Base-by-base conservation (phyloP, 768 basidiomycete species). In the Lactarius akahatsu region DNA sequence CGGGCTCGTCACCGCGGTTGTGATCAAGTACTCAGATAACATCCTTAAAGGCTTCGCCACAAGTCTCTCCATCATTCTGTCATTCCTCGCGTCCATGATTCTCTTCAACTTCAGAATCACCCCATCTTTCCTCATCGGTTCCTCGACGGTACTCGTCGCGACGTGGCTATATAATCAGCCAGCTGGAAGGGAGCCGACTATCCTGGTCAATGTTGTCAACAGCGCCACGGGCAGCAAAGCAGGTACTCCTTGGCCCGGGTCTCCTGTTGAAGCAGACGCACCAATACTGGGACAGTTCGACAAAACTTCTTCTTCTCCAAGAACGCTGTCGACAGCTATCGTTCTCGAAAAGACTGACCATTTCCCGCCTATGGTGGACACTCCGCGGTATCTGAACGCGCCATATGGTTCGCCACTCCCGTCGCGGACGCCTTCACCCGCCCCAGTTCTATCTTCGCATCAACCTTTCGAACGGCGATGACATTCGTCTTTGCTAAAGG, bases 31-130 rank as follows among this genome's bases (percentile, higher is more conserved):
- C 74, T 91, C 92, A 63, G 94, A 95, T 77, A 98, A 97, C 75
- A 93, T 92, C 71, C 81, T 93, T 73, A 96, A 97, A 75, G 96
- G 96, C n/a, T 99, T 99, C 73, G 96, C 96, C 5, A 99, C 96
- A 2, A 90, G 88, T 69, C 83, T 98, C 52, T 91, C 91, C 68
- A 99, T 98, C 78, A 87, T 98, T 64, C 79, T 98, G 47, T 96
- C 94, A 60, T 99, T 96, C 86, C 85, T 96, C 66, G 94, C 95
- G 1, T 92, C 90, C 55, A 93, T 98, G 69, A 85, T 85, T 36
- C 83, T 98, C 55, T 99, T 99, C 80, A 84, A 92, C 73, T 97
- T 96, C 76, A 79, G 81, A 41, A 91, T 98, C 74, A 96, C 96
- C 3, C 82, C 86, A 13, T 85, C 88, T 2, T 98, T 99, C 77